Base-by-base conservation (phyloP, 345 rosid species). In the Cardiospermum halicacabum region DNA sequence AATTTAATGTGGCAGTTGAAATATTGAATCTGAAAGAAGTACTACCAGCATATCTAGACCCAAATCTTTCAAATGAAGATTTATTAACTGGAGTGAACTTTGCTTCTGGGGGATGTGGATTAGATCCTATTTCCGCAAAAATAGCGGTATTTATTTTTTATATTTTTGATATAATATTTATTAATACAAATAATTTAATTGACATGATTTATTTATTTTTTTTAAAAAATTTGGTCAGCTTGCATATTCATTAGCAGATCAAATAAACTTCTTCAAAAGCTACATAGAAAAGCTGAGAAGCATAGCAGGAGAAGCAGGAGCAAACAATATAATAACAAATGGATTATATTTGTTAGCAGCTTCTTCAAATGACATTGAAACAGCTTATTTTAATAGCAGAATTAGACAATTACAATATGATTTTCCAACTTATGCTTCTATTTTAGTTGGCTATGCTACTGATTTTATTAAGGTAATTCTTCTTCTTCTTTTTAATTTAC, bases 21-120 rank as follows among this genome's bases (percentile, higher is more conserved):
- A 65, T 27, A 1, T 39, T 78, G 15, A 77, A 76, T 31, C 53
- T 81, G 22, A 78, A 73, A 51, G 43, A 40, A 16, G 9, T 49
- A 3, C 3, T 78, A 31, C 80, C 82, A 4, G 76, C 80, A 34
- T 81, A 57, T 59, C 53, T 73, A 2, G 70, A 73, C 57, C 78
- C 78, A 0, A 68, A 45, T 13, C 72, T 75, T 10, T 60, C 31
- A 45, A 36, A 12, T 22, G 5, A 32, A 21, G 82, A 73, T 36
- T 76, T 75, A 21, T 37, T 47, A 0, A 73, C 82, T 0, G 85
- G 78, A 0, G 75, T 75, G 4, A 61, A 72, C 68, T 78, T 81
- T n/a, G 80, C 78, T 34, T 78, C 82, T 0, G 77, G 71, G 9
- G 78, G 80, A 47, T 70, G 77, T 21, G 85, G 80, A 10, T 49